Conservation (phyloP, 140 eudicot species). For the Senecio squalidus region DNA sequence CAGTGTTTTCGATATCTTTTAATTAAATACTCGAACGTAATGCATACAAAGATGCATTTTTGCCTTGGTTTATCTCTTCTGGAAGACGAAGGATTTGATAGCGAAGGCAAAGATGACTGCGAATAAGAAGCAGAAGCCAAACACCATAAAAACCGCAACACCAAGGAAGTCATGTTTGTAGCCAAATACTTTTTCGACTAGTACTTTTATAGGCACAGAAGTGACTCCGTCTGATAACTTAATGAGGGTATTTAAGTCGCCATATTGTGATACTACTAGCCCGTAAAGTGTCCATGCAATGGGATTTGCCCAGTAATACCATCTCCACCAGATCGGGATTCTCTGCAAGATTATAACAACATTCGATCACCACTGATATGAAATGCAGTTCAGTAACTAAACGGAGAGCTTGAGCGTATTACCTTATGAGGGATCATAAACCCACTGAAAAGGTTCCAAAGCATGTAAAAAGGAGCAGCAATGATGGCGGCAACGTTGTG, state of each 20-base stretch:
- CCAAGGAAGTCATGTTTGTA: slow-evolving; percentile 80
- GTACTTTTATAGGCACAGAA: slow-evolving; percentile 32
- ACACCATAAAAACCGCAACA: slow-evolving; percentile 70
- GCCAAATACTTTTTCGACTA: slow-evolving; percentile 69
- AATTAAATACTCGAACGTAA: neutral
- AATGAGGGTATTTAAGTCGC: slow-evolving; percentile 45
- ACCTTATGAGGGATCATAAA: slow-evolving; percentile 98
- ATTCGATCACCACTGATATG: neutral
- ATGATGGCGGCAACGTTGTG: slow-evolving; percentile 94
- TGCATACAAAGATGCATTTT: neutral
- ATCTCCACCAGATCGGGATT: slow-evolving; percentile 99
- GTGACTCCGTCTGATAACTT: slow-evolving; percentile 64
- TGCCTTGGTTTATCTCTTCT: slow-evolving; percentile 49
- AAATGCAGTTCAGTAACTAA: neutral
- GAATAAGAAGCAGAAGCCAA: slow-evolving; percentile 64
- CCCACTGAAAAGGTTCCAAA: slow-evolving; percentile 98
- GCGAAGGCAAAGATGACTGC: slow-evolving; percentile 88
- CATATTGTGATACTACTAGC: slow-evolving; percentile 81
- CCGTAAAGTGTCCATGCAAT: slow-evolving; percentile 96
- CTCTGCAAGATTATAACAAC: slow-evolving; percentile 39
- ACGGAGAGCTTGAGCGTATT: slow-evolving; percentile 16
- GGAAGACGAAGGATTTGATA: slow-evolving; percentile 81
- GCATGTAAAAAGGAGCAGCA: slow-evolving; percentile 97
- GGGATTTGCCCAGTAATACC: slow-evolving; percentile 99
- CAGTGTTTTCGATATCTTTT: neutral